These are phyloP conservation scores for Pneumocystis jirovecii DNA, from an alignment of 1,139 yeast genomes.

Conservation along the genomic window DNA sequence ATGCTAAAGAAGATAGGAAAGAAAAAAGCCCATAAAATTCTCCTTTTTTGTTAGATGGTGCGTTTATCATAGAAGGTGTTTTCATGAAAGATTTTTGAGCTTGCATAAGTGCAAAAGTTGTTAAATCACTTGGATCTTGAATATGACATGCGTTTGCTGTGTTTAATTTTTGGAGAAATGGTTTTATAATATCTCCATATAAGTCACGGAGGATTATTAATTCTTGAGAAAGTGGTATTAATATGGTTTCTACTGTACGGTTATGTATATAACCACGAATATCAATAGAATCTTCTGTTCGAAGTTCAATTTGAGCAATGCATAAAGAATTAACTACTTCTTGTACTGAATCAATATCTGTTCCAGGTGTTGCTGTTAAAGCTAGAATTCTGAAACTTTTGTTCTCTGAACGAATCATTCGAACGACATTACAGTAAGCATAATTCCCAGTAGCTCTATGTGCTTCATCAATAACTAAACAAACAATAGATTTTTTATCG, in stretches of 20 bases:
- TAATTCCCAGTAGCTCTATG: constrained; percentile 85
- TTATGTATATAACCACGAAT: constrained; percentile 62
- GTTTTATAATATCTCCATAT: constrained; percentile 46
- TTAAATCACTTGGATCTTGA: constrained; percentile 50
- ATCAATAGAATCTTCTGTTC: constrained; percentile 76
- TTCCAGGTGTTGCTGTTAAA: constrained; percentile 77
- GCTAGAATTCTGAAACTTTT: constrained; percentile 63
- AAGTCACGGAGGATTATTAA: constrained; percentile 39
- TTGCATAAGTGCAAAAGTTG: constrained; percentile 59
- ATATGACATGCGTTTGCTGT: constrained; percentile 46
- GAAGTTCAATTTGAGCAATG: constrained; percentile 65
- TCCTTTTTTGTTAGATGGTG: constrained; percentile 15
- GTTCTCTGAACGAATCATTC: constrained; percentile 47
- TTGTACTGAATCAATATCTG: constrained; percentile 78
- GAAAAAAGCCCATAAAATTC: constrained; percentile 26
- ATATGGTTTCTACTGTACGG: constrained; percentile 47
- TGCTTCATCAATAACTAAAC: constrained; percentile 87
- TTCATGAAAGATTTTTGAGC: constrained; percentile 37
- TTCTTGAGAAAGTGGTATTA: constrained; percentile 39
- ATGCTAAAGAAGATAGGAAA: constrained; percentile 60
- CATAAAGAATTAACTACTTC: constrained; percentile 56
- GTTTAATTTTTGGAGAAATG: constrained; percentile 50
- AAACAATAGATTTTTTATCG: constrained; percentile 57
- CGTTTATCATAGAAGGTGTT: constrained; percentile 16
- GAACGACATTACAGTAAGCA: constrained; percentile 71